phyloP scores from a whole-genome alignment of 345 rosid genomes.

The Eucalyptus sp. region DNA sequence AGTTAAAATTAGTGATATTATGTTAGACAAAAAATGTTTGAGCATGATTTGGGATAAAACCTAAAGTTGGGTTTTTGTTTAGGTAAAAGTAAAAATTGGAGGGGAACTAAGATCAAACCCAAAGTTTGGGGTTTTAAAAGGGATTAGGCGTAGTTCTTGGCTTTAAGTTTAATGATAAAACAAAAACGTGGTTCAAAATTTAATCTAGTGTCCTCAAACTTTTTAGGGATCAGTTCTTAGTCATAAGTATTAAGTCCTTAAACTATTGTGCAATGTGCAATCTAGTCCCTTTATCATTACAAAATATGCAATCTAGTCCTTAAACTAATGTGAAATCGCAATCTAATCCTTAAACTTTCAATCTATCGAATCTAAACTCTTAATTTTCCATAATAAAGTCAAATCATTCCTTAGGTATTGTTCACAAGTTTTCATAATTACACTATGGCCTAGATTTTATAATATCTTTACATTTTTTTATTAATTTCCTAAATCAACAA shows the following conservation, averaged over 20 bases:
- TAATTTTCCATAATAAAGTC: background rate
- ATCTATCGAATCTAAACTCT: background rate
- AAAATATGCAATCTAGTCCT: background rate
- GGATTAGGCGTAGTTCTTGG: background rate
- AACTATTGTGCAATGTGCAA: background rate
- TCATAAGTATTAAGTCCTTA: background rate
- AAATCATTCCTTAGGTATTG: background rate
- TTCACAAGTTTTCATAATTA: background rate
- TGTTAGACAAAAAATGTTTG: background rate
- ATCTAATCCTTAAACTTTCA: background rate
- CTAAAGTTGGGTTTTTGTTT: background rate
- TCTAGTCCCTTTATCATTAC: background rate
- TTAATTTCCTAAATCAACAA: background rate
- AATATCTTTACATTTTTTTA: background rate
- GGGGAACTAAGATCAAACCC: fast-evolving
- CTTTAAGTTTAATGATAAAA: background rate
- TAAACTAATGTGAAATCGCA: background rate
- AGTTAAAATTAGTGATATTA: background rate
- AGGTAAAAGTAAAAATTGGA: fast-evolving
- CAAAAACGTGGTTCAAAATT: background rate
- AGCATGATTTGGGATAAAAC: background rate
- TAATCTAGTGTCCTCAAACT: background rate
- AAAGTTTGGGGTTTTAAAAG: background rate
- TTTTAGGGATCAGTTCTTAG: background rate
- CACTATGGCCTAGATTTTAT: background rate